Evolutionary conservation across 2,329 filamentous ascomycete genomes (phyloP).

Genomic region (Aspergillus clavatus): DNA sequence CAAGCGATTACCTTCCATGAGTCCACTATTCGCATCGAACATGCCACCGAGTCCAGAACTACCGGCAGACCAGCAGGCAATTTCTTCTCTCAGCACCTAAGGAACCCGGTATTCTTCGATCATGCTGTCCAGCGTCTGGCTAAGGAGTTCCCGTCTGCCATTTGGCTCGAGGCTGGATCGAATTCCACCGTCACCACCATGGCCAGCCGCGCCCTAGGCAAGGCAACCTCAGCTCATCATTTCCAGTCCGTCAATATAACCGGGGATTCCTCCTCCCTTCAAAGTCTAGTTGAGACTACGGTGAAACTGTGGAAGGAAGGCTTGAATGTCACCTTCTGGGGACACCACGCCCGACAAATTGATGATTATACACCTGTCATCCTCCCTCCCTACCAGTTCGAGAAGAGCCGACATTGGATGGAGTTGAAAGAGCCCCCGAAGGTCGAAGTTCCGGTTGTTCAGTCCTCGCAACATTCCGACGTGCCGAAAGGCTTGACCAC

Average conservation of each 20-base stretch:
- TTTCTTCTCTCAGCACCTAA: constrained; percentile 40
- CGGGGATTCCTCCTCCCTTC: neutral
- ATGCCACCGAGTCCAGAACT: constrained; percentile 7
- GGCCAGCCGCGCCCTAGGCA: constrained; percentile 23
- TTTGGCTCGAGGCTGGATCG: constrained; percentile 44
- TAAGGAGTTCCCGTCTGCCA: constrained; percentile 17
- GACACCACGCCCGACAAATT: constrained; percentile 29
- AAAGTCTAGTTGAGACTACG: constrained; percentile 24
- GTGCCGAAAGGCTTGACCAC: constrained; percentile 20
- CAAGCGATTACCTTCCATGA: constrained; percentile 28
- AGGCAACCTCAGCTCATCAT: neutral
- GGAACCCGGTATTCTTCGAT: constrained; percentile 45
- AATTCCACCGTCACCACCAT: constrained; percentile 26
- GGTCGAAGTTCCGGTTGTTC: neutral
- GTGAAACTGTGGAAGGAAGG: constrained; percentile 41
- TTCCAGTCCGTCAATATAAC: constrained; percentile 17
- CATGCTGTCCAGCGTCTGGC: constrained; percentile 40
- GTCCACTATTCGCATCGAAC: constrained; percentile 27
- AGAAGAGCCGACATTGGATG: constrained; percentile 38
- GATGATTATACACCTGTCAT: constrained; percentile 20
- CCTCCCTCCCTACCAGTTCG: constrained; percentile 45
- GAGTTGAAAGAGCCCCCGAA: constrained; percentile 21
- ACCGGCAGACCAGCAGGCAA: neutral
- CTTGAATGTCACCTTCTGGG: constrained; percentile 36
- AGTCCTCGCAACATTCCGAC: constrained; percentile 1